Percentiles rank a stretch among this genome's conserved stretches.
Evolutionary conservation across 2,329 filamentous ascomycete species (phyloP).

Genomic region (Waltergamsia citrina): DNA sequence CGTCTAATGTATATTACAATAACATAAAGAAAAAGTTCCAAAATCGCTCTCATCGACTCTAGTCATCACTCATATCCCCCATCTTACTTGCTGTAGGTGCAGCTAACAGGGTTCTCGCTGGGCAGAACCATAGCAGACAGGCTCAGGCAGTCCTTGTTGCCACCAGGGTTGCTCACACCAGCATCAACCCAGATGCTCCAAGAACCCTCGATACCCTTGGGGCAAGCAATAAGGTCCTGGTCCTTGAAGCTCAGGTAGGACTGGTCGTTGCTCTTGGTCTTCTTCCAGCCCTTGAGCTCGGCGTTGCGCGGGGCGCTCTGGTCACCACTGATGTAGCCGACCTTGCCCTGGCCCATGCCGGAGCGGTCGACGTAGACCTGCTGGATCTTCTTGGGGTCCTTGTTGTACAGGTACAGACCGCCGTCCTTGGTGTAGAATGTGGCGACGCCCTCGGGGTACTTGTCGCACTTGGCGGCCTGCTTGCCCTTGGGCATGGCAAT

Average conservation of each 20-base stretch:
- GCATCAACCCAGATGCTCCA: constrained; percentile 28
- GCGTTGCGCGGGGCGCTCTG: constrained; percentile 25
- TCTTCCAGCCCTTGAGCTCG: constrained; percentile 36
- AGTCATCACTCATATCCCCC: not conserved
- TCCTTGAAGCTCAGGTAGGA: constrained; percentile 34
- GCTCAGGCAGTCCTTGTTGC: constrained; percentile 24
- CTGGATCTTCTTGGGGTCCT: constrained; percentile 29
- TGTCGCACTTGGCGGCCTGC: constrained; percentile 40
- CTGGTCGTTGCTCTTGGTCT: constrained; percentile 24
- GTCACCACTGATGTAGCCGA: constrained; percentile 41
- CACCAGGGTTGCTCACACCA: constrained; percentile 22
- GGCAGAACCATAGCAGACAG: constrained; percentile 20
- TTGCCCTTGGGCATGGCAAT: constrained; percentile 22
- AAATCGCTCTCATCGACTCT: not conserved
- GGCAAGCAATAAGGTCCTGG: constrained; percentile 41
- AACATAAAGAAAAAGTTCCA: not conserved
- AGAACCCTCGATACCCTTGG: constrained; percentile 28
- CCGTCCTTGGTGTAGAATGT: constrained; percentile 15
- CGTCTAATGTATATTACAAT: too few relatives aligned
- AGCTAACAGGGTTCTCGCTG: constrained; percentile 21
- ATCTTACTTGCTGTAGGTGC: constrained; percentile 19
- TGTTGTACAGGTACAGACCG: constrained; percentile 36
- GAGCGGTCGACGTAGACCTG: constrained; percentile 44
- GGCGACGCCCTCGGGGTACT: constrained; percentile 9
- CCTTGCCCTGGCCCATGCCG: constrained; percentile 47